Evolutionary conservation across 495 filamentous ascomycete species (phyloP), one percentile per base, ranked within the genome.

Genomic region (Annulohypoxylon stygium): DNA sequence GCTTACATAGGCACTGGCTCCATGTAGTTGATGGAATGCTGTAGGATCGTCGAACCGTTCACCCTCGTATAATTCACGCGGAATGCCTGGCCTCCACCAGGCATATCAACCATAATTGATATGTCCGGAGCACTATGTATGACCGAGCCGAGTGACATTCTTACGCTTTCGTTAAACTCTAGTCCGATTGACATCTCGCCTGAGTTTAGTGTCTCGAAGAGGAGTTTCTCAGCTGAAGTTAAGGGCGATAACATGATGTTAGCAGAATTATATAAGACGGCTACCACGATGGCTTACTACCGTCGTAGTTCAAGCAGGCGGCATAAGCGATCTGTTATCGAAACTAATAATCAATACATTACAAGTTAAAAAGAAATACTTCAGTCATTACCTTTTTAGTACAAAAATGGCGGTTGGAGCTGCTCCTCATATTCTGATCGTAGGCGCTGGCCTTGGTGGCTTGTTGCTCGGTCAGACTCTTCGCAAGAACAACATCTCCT

Each of bases 401-500:
- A 58, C 5, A 4, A 68, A 51, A 20, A 67, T 72, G 64, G 70
- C 50, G 41, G 63, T 59, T 53, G 70, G 58, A n/a, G 30, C 45
- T n/a, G 61, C 48, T 9, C 69, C 62, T 6, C 78, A 78, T 62
- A 74, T 83, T 59, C 75, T 78, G 61, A 82, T 89, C 57, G 79
- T 84, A 41, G 87, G 87, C 58, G 87, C 79, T 45, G 87, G 88
- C 18, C 79, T 89, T 2, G 84, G 85, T n/a, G 87, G 86, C 23
- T 81, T 89, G 0, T 81, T 83, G 14, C 82, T 89, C 0, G 86
- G 86, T 5, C 86, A 89, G 67, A 83, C 81, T n/a, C 80, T 89
- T 2, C 80, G 83, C 41, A 82, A 86, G 61, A 78, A 83, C 50
- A 79, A 80, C 30, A 85, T 89, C 34, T 82, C 84, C 4, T 85